These are phyloP conservation scores for Aspergillus brunneoviolaceus DNA, from an alignment of 2,329 filamentous ascomycete genomes.

Conservation along the genomic window DNA sequence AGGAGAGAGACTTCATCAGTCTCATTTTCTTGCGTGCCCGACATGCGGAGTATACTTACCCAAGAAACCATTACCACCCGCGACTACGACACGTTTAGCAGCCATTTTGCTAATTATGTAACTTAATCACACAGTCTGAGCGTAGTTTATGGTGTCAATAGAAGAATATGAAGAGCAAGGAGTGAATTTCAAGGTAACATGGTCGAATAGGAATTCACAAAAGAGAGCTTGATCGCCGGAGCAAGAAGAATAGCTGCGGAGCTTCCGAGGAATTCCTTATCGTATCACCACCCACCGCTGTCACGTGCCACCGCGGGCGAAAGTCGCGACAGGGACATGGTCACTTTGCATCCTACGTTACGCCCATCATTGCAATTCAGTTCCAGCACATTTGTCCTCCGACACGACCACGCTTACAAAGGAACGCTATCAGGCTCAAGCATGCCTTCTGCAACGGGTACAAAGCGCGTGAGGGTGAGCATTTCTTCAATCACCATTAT, in stretches of 20 bases:
- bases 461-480: conserved; percentile 54
- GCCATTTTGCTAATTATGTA: conserved; percentile 42
- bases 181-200: not conserved
- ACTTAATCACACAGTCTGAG: not conserved
- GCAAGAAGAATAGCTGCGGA: not conserved
- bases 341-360: not conserved
- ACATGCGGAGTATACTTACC: conserved; percentile 50
- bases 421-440: not conserved
- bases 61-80: conserved; percentile 90
- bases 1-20: conserved; percentile 16
- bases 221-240: not conserved
- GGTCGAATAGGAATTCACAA: not conserved
- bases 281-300: conserved; percentile 22
- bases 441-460: conserved; percentile 56
- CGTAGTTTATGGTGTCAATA: too few relatives aligned
- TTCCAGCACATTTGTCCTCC: not conserved
- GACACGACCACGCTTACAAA: too few relatives aligned
- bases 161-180: not conserved
- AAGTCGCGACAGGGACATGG: conserved; percentile 3
- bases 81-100: conserved; percentile 81
- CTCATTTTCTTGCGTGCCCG: not conserved
- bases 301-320: conserved; percentile 24
- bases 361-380: not conserved
- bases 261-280: conserved; percentile 19
- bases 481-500: not conserved